Base-by-base conservation (phyloP, 176 grass and related monocot genomes). In the Saccharum spontaneum region DNA sequence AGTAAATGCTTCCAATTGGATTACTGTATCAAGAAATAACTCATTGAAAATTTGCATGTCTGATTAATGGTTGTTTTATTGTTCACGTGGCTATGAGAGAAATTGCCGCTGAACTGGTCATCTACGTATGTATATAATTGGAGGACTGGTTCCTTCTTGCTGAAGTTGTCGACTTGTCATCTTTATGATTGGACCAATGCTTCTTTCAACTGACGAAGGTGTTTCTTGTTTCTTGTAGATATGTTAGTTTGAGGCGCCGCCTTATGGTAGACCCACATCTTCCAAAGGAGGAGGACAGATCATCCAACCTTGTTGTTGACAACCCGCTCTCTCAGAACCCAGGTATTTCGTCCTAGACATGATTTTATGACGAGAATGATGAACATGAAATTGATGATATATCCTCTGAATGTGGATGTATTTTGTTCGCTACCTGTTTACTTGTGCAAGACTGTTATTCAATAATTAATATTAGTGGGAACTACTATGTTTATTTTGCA, bases 321-420 rank as follows among this genome's bases (percentile, higher is more conserved):
- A 97, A 99, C 82, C 97, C 97, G 28, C 92, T 99, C 14, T 99
- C 97, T 39, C 97, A 96, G 76, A 97, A 94, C 67, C 97, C 97
- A 86, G 97, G 97, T 99, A 92, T 67, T 54, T 84, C 28, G 55
- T 79, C 28, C 11, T 61, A 76, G n/a, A 34, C 57, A 69, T 34
- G 15, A 76, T 71, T 16, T 84, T 63, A 8, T 59, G 20, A 20
- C 15, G 1, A 36, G 23, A 76, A 79, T 76, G 76, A 4, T 84
- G 79, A 75, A 79, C 18, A 67, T 76, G 66, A 69, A 84, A 67
- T 49, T 64, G 17, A 62, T 41, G 50, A 31, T 64, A 31, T 76
- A 61, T 71, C 41, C 20, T 49, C 74, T 30, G 20, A 74, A 57
- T 24, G 26, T 78, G 50, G 40, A 64, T 76, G 23, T 33, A 14